Conservation (phyloP, 2,329 filamentous ascomycete genomes). For the Myrmaecium sp. region DNA sequence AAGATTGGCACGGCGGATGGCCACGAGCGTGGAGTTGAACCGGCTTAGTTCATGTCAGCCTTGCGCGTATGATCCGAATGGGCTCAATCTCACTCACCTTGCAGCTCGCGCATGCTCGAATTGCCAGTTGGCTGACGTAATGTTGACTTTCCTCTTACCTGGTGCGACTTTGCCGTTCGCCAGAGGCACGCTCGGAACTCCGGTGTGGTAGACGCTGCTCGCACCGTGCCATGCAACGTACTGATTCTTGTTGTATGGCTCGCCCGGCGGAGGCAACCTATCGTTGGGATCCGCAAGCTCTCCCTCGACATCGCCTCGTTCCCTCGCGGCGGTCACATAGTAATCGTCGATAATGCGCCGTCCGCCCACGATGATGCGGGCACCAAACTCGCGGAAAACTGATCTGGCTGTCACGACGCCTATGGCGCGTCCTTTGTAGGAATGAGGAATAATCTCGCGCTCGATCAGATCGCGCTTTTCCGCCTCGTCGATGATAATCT, state of each 20-base stretch:
- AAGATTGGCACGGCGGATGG: conserved; percentile 50
- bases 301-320: conserved; percentile 68
- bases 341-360: conserved; percentile 81
- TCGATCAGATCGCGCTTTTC: conserved; percentile 95
- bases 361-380: conserved; percentile 83
- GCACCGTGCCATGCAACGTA: conserved; percentile 98
- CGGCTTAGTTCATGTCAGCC: no score
- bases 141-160: conserved; percentile 65
- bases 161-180: conserved; percentile 57
- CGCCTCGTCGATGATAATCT: conserved; percentile 95
- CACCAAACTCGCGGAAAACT: conserved; percentile 92
- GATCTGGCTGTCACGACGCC: conserved; percentile 92
- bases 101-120: conserved; percentile 83
- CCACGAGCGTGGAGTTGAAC: conserved; percentile 64
- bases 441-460: conserved; percentile 87
- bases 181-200: conserved; percentile 57
- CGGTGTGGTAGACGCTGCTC: conserved; percentile 85
- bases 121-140: conserved; percentile 94
- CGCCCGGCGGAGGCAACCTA: conserved; percentile 52
- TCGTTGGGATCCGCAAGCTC: conserved; percentile 86
- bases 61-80: no score
- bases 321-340: conserved; percentile 55
- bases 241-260: conserved; percentile 96
- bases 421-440: conserved; percentile 94
- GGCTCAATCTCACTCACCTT: conserved; percentile 40